Base-by-base conservation (phyloP, 805 yeast species). In the Blastobotrys americana region DNA sequence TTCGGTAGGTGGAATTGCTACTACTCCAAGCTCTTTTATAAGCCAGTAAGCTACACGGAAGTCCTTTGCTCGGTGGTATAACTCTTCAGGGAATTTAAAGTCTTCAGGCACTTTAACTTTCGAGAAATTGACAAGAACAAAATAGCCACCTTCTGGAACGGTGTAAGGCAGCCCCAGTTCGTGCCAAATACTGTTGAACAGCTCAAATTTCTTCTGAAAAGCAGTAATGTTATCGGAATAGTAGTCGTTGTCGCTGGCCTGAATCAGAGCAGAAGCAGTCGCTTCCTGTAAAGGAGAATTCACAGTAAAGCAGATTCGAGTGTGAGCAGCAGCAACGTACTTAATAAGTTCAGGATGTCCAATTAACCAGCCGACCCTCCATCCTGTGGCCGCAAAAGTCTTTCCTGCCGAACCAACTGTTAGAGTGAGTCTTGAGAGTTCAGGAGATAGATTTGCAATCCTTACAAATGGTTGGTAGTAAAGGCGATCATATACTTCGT, bases 401-500 rank as follows among this genome's bases (percentile, higher is more conserved):
- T 93, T 93, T 51, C 98, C 98, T 4, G 97, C 98, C 22, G 96
- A 86, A 1, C 97, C 97, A 18, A 93, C 94, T 2, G 97, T 82
- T 45, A 93, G 67, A 0, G 97, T 86, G 57, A 88, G 70, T 46
- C 77, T 77, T 21, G 76, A 81, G 48, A 88, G 74, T 56, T 88
- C 96, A 3, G 90, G 89, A 3, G 80, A 70, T 44, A 90, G 67
- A 2, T 86, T 78, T 1, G 96, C 95, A 39, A 93, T 82, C 59
- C 97, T 76, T 4, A 90, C 81, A 65, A 90, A 88, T 4, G 73
- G 68, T 2, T 73, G 70, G 63, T 82, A 93, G 68, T 77, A 86
- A 54, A 93, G 75, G 57, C 93, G 82, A 57, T 93, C 97, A 62
- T 93, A 93, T 21, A 93, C 98, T 66, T 93, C 98, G 65, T 93